Base-by-base conservation (phyloP, 495 filamentous ascomycete genomes). In the Trichocladium antarcticum region DNA sequence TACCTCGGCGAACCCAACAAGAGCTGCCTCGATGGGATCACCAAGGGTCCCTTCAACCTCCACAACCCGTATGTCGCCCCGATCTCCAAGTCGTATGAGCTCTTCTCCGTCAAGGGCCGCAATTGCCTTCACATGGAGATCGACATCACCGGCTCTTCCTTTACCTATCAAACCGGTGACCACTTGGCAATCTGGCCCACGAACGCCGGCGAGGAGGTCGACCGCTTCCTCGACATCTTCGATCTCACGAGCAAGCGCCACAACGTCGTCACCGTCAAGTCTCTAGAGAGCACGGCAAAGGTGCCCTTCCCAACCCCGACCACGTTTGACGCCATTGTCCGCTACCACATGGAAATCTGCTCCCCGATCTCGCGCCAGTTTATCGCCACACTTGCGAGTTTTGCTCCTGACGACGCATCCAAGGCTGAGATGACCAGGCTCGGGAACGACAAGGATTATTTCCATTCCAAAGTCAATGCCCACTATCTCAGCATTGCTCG, bases 61-160 rank as follows among this genome's bases (percentile, higher is more conserved):
- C 87, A 96, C 71, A 99, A 97, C 71, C 92, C 92, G 20, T 96
- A 85, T 67, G 89, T 97, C 59, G 93, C 92, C 19, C 90, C 93
- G 3, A 95, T 99, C 59, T 78, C 71, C 49, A 84, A 89, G 67
- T 99, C 92, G 14, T 74, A 74, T 50, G 92, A 99, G 72, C 59
- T 96, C 19, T 99, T 99, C 70, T 84, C 75, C 29, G 87, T 89
- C 58, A 90, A 90, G 65, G 86, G 85, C 55, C 78, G 92, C 32
- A 97, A 97, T 72, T 99, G 92, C 62, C 69, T 99, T 57, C 92
- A 99, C 65, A 84, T 97, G 82, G 92, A 99, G 67, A 82, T 99
- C 57, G 86, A 90, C 64, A 78, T 99, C 60, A 81, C 80, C 51
- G 84, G 78, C 51, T 93, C 89, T 45, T 87, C 85, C 55, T 71